Base-by-base conservation (phyloP, 352 stramenopile genomes). In the Vaucheria bursata region DNA sequence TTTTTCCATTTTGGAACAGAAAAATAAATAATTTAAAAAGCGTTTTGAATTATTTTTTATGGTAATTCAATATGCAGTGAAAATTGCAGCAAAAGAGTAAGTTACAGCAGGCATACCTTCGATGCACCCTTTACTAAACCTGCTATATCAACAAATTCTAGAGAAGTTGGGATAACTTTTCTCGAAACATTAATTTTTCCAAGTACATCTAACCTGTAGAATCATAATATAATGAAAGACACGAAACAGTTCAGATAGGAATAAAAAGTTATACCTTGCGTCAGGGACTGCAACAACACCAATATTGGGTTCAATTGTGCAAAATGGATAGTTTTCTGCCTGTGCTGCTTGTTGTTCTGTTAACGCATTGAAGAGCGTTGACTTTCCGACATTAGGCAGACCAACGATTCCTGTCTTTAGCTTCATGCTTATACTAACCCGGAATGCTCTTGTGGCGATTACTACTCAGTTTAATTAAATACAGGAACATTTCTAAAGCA, bases 371-470 rank as follows among this genome's bases (percentile, higher is more conserved):
- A 99, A 99, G 53, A 99, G 92, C 31, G 95, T 99, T 32, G 89
- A 97, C 87, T 99, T 99, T 82, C 96, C 97, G 35, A 99, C 96
- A 87, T 99, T 99, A 18, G 96, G 96, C 25, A 99, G 85, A 50
- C 97, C 96, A 36, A 99, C 96, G 74, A 99, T 98, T 52, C 95
- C 95, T n/a, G n/a, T n/a, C n/a, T n/a, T n/a, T n/a, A n/a, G n/a
- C n/a, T 68, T 68, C 53, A 68, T 68, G 53, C 53, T 8, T 2
- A 34, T 2, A 37, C 31, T 68, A 34, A 34, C 53, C 7, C 53
- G 2, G 53, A 68, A 68, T 2, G 31, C 53, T 34, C 53, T n/a
- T n/a, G n/a, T n/a, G n/a, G n/a, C n/a, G n/a, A n/a, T n/a, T n/a
- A n/a, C n/a, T n/a, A n/a, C n/a, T n/a, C n/a, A n/a, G n/a, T n/a